Evolutionary conservation across 768 basidiomycete genomes (phyloP).

Genomic region (Hortiboletus flavorubellus): DNA sequence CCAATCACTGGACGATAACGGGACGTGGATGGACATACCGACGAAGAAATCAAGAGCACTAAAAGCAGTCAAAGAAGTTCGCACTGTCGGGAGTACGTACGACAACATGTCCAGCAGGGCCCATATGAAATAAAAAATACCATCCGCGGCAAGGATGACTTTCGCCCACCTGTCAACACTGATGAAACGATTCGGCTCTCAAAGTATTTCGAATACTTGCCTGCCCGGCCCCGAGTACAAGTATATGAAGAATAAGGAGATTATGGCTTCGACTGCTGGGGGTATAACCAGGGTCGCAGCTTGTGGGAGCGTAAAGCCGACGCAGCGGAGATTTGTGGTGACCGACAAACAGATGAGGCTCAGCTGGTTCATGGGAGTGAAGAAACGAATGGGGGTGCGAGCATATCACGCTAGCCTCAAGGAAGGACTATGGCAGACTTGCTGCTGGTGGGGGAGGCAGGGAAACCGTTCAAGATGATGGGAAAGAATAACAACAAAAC

Average conservation of each 20-base stretch:
- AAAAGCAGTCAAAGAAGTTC: constrained; percentile 44
- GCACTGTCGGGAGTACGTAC: constrained; percentile 51
- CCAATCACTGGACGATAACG: not conserved
- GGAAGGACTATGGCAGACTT: constrained; percentile 42
- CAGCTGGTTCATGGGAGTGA: constrained; percentile 35
- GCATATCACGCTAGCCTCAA: constrained; percentile 34
- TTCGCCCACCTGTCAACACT: constrained; percentile 41
- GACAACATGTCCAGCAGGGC: constrained; percentile 59
- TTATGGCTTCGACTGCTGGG: constrained; percentile 58
- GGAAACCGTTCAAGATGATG: constrained; percentile 21
- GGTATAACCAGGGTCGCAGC: constrained; percentile 56
- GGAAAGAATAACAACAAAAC: constrained; percentile 19
- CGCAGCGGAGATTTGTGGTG: constrained; percentile 69
- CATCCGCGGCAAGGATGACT: constrained; percentile 59
- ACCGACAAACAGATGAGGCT: constrained; percentile 64
- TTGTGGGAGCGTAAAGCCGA: constrained; percentile 46
- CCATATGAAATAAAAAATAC: constrained; percentile 56
- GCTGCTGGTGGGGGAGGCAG: constrained; percentile 33
- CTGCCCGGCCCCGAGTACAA: constrained; percentile 46
- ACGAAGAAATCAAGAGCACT: constrained; percentile 54
- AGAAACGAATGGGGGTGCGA: constrained; percentile 19
- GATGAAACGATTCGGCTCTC: constrained; percentile 1
- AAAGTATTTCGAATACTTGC: constrained; percentile 34
- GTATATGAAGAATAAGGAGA: constrained; percentile 51
- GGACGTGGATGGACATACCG: constrained; percentile 43